Conservation (phyloP, 208 protist genomes). For the Leishmania turanica region DNA sequence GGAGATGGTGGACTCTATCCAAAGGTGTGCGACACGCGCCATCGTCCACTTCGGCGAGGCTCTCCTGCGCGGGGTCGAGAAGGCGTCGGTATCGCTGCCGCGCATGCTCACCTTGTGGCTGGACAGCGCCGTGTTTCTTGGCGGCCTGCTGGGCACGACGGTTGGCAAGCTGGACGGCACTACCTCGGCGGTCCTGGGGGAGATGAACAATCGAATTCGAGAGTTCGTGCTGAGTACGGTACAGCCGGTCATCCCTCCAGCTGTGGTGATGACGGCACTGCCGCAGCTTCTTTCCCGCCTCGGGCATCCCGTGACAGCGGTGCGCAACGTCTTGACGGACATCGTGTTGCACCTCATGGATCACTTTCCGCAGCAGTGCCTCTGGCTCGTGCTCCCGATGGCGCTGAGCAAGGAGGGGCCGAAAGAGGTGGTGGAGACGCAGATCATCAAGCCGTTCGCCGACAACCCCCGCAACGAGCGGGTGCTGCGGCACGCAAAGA, state of each 20-base stretch:
- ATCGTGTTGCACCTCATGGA: slow-evolving; percentile 67
- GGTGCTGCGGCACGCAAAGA: slow-evolving; percentile 50
- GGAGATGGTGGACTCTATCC: slow-evolving; percentile 36
- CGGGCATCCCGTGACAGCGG: slow-evolving; percentile 52
- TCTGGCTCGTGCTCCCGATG: slow-evolving; percentile 90
- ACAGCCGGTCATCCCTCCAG: slow-evolving; percentile 38
- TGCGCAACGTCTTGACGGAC: slow-evolving; percentile 62
- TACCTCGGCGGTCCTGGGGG: slow-evolving; percentile 7
- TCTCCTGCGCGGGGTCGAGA: slow-evolving; percentile 78
- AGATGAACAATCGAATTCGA: slow-evolving; percentile 41
- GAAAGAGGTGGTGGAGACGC: slow-evolving; percentile 39
- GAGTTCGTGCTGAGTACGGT: slow-evolving; percentile 26
- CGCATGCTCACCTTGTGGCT: slow-evolving; percentile 97
- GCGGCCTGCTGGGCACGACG: slow-evolving; percentile 22
- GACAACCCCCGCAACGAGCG: slow-evolving; percentile 30
- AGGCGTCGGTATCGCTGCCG: slow-evolving; percentile 93
- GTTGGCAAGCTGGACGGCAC: slow-evolving; percentile 18
- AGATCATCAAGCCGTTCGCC: slow-evolving; percentile 58
- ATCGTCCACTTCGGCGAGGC: slow-evolving; percentile 87
- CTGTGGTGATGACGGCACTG: slow-evolving; percentile 74
- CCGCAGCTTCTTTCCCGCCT: slow-evolving; percentile 93
- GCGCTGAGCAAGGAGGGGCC: slow-evolving; percentile 61
- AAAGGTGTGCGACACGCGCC: slow-evolving; percentile 24
- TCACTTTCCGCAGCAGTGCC: slow-evolving; percentile 82
- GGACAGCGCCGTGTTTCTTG: slow-evolving; percentile 61